phyloP scores from a whole-genome alignment of 2,329 filamentous ascomycete species.

The Colletotrichum tabaci region DNA sequence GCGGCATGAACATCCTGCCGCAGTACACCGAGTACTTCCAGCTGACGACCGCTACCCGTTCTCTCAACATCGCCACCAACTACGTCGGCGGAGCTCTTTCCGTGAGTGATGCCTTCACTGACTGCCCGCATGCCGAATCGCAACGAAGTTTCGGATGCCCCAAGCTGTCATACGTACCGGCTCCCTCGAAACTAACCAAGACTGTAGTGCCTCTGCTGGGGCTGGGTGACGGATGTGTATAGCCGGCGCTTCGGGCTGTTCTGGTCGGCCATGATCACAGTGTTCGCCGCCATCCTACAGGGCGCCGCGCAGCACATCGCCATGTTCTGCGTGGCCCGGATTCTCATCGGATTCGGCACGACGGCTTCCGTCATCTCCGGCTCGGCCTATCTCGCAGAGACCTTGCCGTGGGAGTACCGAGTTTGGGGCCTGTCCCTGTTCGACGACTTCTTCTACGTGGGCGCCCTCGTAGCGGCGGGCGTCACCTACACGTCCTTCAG shows the following conservation, averaged over 20 bases:
- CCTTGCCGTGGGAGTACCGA: constrained; percentile 11
- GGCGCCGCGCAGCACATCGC: constrained; percentile 14
- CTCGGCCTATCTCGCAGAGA: constrained; percentile 23
- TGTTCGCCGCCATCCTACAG: constrained; percentile 16
- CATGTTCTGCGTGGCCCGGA: constrained; percentile 25
- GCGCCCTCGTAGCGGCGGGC: constrained; percentile 16
- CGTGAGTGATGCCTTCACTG: background rate
- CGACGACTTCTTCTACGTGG: constrained; percentile 23
- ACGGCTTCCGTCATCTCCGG: constrained; percentile 23
- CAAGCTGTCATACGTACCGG: no score
- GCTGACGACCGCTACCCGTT: constrained; percentile 11
- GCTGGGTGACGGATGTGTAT: constrained; percentile 15
- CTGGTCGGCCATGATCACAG: constrained; percentile 22
- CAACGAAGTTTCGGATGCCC: background rate
- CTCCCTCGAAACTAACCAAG: background rate
- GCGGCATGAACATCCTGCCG: constrained; percentile 29
- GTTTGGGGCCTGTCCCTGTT: constrained; percentile 16
- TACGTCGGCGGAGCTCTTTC: constrained; percentile 18
- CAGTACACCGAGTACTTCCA: constrained; percentile 18
- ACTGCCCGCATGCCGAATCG: no score
- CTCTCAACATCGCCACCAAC: constrained; percentile 28
- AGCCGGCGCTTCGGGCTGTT: constrained; percentile 13
- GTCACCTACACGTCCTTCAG: constrained; percentile 15
- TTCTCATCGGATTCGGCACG: constrained; percentile 8
- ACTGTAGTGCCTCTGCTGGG: constrained; percentile 16